Conservation (phyloP, 1,284 basidiomycete species). For the Ustilago bromivora region DNA sequence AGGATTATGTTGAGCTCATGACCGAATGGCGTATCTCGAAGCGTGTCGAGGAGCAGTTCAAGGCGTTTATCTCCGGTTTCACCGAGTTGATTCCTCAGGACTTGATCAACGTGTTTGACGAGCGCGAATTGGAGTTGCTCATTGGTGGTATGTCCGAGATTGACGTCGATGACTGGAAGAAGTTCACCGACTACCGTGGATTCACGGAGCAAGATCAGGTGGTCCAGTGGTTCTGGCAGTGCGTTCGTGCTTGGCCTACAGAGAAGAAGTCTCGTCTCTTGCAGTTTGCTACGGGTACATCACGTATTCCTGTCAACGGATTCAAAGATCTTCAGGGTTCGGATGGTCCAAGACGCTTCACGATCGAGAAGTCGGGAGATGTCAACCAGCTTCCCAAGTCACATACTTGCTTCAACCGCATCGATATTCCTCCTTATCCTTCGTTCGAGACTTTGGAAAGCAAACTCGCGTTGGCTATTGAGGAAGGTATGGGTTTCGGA, state of each 20-base stretch:
- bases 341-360: slow-evolving; percentile 79
- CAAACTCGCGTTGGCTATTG: slow-evolving; percentile 67
- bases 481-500: slow-evolving; percentile 67
- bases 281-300: slow-evolving; percentile 98
- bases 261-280: slow-evolving; percentile 90
- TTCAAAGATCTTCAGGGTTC: slow-evolving; percentile 99
- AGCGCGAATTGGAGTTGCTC: slow-evolving; percentile 89
- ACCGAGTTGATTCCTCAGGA: slow-evolving; percentile 95
- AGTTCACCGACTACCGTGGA: slow-evolving; percentile 76
- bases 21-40: slow-evolving; percentile 91
- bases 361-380: slow-evolving; percentile 69
- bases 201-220: slow-evolving; percentile 74
- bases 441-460: slow-evolving; percentile 65
- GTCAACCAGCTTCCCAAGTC: slow-evolving; percentile 67
- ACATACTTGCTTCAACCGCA: slow-evolving; percentile 70
- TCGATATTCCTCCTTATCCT: slow-evolving; percentile 69
- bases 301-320: slow-evolving; percentile 96
- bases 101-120: slow-evolving; percentile 96
- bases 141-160: slow-evolving; percentile 99
- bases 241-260: slow-evolving; percentile 92
- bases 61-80: slow-evolving; percentile 94
- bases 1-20: slow-evolving; percentile 94
- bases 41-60: slow-evolving; percentile 95
- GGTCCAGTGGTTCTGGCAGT: slow-evolving; percentile 99
- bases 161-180: slow-evolving; percentile 79